Conservation (phyloP, 2,329 filamentous ascomycete genomes). For the Trichoderma atroviride region DNA sequence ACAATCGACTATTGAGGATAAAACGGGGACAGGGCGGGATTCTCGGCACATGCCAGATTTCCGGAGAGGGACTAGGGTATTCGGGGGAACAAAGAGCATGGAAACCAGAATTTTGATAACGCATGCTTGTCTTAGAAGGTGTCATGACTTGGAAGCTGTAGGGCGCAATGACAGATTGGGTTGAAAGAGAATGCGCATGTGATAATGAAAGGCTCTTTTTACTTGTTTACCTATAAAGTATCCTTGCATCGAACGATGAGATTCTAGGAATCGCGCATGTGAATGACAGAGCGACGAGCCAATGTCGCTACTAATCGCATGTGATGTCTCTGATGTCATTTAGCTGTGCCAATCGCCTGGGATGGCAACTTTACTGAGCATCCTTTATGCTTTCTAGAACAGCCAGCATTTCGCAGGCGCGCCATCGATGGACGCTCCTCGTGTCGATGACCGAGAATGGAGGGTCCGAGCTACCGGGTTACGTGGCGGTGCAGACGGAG, state of each 20-base stretch:
- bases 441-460: background rate
- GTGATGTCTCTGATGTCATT: background rate
- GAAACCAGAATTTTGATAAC: slow-evolving; percentile 17
- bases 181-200: slow-evolving; percentile 9
- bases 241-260: background rate
- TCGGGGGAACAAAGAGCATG: slow-evolving; percentile 4
- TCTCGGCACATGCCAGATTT: slow-evolving; percentile 15
- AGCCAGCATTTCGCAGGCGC: background rate
- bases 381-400: background rate
- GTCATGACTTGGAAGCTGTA: slow-evolving; percentile 14
- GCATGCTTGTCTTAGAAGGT: slow-evolving; percentile 21
- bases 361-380: background rate
- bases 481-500: slow-evolving; percentile 21
- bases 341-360: background rate
- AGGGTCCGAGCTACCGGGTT: slow-evolving; percentile 2
- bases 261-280: background rate
- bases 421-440: background rate
- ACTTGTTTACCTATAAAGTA: background rate
- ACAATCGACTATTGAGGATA: slow-evolving; percentile 10
- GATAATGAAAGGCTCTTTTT: slow-evolving; percentile 3
- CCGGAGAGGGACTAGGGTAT: slow-evolving; percentile 8
- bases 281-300: background rate
- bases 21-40: slow-evolving; percentile 16
- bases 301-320: background rate
- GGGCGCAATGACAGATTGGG: slow-evolving; percentile 23